Conservation (phyloP, 352 stramenopile genomes). For the Phytophthora pisi region DNA sequence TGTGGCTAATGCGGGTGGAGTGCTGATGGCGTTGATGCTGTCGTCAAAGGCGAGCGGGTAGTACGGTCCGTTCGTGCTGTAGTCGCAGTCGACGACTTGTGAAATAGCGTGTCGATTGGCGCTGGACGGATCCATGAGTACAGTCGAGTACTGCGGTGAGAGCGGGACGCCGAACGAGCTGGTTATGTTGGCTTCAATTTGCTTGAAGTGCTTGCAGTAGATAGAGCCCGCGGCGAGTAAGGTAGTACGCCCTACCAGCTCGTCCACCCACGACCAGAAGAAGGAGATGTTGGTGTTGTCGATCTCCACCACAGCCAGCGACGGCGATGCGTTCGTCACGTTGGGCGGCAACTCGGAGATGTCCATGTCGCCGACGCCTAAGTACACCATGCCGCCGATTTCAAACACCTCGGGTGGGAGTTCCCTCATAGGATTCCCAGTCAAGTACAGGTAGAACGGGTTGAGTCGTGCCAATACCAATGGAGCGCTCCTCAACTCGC, state of each 20-base stretch:
- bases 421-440: constrained; percentile 19
- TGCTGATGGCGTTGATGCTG: constrained; percentile 7
- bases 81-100: not conserved
- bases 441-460: constrained; percentile 21
- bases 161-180: not conserved
- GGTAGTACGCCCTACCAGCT: not conserved
- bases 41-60: constrained; percentile 3
- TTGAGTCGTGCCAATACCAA: constrained; percentile 12
- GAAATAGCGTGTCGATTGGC: not conserved
- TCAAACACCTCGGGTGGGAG: constrained; percentile 23
- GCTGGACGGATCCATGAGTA: not conserved
- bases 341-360: not conserved
- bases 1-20: not conserved
- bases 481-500: constrained; percentile 8
- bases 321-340: not conserved
- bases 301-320: not conserved
- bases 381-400: not conserved
- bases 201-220: not conserved
- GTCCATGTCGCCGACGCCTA: not conserved
- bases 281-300: not conserved
- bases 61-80: not conserved
- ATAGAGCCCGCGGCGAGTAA: not conserved
- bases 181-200: not conserved
- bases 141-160: not conserved
- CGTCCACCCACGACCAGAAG: constrained; percentile 5